Conservation (phyloP, 179 eudicot species). For the Actinidia chinensis region DNA sequence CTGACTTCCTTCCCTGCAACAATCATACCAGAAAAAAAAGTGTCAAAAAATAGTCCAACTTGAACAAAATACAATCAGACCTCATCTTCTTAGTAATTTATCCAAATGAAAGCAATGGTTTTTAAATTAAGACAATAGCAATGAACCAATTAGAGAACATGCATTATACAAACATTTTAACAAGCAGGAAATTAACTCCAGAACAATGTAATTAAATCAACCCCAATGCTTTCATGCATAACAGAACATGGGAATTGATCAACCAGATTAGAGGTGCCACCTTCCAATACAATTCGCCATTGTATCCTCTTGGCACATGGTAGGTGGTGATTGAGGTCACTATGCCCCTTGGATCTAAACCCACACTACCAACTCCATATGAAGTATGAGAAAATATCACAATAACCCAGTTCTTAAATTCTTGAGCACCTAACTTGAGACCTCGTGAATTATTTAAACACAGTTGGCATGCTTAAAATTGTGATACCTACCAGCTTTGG, state of each 20-base stretch:
- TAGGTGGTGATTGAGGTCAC: too few species aligned
- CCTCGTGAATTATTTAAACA: not conserved
- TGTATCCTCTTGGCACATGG: not conserved
- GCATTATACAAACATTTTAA: not conserved
- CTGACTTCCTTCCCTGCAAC: conserved; percentile 48
- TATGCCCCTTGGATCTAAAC: not conserved
- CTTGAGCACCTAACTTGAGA: not conserved
- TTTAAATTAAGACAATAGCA: not conserved
- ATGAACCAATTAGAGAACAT: conserved; percentile 4
- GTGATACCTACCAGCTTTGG: conserved; percentile 38
- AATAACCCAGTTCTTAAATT: not conserved
- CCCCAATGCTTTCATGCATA: not conserved
- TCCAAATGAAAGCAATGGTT: not conserved
- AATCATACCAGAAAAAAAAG: not conserved
- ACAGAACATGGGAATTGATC: not conserved
- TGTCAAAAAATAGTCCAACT: not conserved
- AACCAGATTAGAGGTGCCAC: not conserved
- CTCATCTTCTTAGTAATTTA: not conserved
- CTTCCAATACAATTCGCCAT: not conserved
- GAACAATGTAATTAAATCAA: not conserved
- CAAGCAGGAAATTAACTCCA: not conserved
- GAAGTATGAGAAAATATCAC: not conserved
- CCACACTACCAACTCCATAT: not conserved
- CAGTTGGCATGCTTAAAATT: not conserved
- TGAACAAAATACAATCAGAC: not conserved